phyloP scores from a whole-genome alignment of 2,329 filamentous ascomycete species.

The Aureobasidium leucospermi region DNA sequence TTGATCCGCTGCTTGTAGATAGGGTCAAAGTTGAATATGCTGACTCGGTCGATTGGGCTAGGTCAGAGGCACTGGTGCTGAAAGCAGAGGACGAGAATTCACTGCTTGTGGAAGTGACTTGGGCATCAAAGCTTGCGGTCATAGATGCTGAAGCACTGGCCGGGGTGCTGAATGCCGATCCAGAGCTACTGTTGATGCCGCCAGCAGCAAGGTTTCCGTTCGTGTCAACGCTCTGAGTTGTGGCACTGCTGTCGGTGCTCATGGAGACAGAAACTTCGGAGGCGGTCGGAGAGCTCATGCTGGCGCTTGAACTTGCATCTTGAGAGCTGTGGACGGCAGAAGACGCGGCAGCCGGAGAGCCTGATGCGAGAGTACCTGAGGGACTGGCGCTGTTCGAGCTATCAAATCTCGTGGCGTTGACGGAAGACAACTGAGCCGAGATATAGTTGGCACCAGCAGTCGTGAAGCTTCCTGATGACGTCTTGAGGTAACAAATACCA shows the following conservation, averaged over 20 bases:
- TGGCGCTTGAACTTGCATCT: not conserved
- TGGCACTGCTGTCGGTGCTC: not conserved
- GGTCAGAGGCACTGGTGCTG: not conserved
- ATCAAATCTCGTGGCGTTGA: not conserved
- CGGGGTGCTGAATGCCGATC: not conserved
- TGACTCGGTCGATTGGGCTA: not conserved
- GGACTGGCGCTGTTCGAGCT: not conserved
- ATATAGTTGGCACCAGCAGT: conserved; percentile 13
- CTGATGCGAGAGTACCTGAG: not conserved
- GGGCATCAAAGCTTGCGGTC: not conserved
- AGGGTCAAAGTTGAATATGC: not conserved
- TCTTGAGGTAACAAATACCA: conserved; percentile 15
- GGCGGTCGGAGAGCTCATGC: not conserved
- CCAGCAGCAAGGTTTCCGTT: too few relatives aligned
- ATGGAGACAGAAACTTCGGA: not conserved
- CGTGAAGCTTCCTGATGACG: conserved; percentile 12
- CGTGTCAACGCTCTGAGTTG: too few relatives aligned
- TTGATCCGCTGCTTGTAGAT: not conserved
- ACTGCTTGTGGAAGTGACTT: not conserved
- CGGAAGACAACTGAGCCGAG: conserved; percentile 2
- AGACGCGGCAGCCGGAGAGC: not conserved
- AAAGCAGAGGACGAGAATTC: not conserved
- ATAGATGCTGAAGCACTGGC: not conserved
- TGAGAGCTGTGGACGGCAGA: not conserved
- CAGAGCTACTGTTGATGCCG: not conserved